Evolutionary conservation across 805 yeast genomes (phyloP), one percentile per base, ranked within the genome.

Genomic region (Zygosaccharomyces gambellarensis): DNA sequence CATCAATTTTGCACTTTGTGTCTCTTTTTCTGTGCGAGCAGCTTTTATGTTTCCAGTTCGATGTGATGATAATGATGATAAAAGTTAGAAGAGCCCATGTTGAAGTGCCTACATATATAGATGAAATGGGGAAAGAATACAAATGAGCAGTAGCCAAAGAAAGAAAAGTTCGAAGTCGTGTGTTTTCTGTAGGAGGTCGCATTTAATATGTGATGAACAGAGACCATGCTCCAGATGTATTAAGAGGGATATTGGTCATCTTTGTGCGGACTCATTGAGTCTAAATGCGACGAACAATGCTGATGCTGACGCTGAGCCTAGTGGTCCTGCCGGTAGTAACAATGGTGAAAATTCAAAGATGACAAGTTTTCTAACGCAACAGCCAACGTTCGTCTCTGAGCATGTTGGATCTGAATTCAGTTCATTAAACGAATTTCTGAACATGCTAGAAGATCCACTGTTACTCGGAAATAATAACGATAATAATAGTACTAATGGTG

Each of bases 361-460:
- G 31, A 36, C 54, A 8, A 52, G 56, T 36, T 48, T 60, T n/a
- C 32, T 62, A 10, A 53, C 64, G 63, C 87, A 82, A 50, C 87
- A 82, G 54, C 94, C 95, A 0, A 80, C 85, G 50, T 90, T 90
- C 70, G 85, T 81, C 54, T 86, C 96, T 0, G 96, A 90, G 60
- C 95, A 90, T 63, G 95, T 94, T 0, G 96, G 96, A 2, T 83
- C 94, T 19, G 97, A 90, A 68, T 90, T 90, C 62, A 82, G 89
- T 53, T 89, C 96, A 0, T 72, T 90, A 56, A 89, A 89, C 51
- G 97, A 90, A 63, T 90, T 90, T 60, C 71, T 90, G 46, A 82
- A 90, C 1, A 87, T 90, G 87, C 79, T 90, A 41, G 97, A 90
- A 59, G 96, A 90, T 62, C 87, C 90, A 0, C 74, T 57, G 74